These are phyloP conservation scores for Drechslerella coelobrocha DNA, from an alignment of 2,329 filamentous ascomycete genomes.

Conservation along the genomic window DNA sequence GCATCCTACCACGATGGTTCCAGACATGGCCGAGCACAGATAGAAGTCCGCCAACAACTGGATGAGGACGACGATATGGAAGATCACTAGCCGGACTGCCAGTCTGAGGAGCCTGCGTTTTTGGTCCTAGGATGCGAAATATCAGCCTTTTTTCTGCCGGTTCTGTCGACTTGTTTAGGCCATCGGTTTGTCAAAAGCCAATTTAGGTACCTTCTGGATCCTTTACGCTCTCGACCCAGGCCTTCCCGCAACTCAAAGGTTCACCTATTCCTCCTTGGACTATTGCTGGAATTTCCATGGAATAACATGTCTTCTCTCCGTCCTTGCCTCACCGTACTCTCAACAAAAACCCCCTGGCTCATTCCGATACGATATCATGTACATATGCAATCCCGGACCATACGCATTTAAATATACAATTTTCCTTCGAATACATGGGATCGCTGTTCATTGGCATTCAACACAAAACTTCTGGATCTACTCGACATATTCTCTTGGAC, in stretches of 20 bases:
- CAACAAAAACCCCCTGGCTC: slow-evolving; percentile 12
- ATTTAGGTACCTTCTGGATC: slow-evolving; percentile 10
- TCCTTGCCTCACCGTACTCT: slow-evolving; percentile 16
- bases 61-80: slow-evolving; percentile 47
- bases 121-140: not conserved
- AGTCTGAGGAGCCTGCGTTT: not conserved
- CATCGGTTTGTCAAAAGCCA: not conserved
- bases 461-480: slow-evolving; percentile 20
- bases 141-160: slow-evolving; percentile 14
- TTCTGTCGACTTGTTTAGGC: slow-evolving; percentile 7
- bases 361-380: slow-evolving; percentile 30
- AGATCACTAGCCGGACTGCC: slow-evolving; percentile 34
- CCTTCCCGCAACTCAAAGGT: slow-evolving; percentile 8
- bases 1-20: slow-evolving; percentile 28
- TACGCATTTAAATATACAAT: slow-evolving; percentile 40
- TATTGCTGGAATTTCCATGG: slow-evolving; percentile 12
- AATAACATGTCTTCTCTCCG: slow-evolving; percentile 4
- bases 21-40: slow-evolving; percentile 27
- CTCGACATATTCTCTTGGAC: slow-evolving; percentile 24
- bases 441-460: slow-evolving; percentile 16
- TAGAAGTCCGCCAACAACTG: slow-evolving; percentile 29
- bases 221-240: slow-evolving; percentile 11
- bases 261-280: slow-evolving; percentile 6
- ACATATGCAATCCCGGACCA: slow-evolving; percentile 45
- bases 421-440: slow-evolving; percentile 31